Evolutionary conservation across 208 protist species (phyloP).

Genomic region (Wallacemonas sp.): DNA sequence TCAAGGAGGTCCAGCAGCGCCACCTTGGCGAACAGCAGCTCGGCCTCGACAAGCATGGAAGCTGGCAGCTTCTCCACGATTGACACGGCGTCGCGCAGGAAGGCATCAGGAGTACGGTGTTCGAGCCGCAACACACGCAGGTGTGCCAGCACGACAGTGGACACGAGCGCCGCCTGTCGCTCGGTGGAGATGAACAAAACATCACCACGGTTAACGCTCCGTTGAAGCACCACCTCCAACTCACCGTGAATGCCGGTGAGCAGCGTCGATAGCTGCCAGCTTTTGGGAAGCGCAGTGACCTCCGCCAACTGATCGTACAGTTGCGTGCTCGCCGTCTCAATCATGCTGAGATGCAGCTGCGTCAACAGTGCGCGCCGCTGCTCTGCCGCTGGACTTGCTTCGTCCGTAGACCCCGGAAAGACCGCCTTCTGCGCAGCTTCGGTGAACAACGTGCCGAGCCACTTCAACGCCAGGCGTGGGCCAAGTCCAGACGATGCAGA

Average conservation of each 20-base stretch:
- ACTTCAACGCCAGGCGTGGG: background rate
- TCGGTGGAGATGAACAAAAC: constrained; percentile 29
- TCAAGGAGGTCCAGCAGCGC: constrained; percentile 58
- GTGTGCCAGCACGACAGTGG: constrained; percentile 33
- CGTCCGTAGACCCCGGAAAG: too few relatives aligned
- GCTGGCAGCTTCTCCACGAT: constrained; percentile 66
- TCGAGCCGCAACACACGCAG: constrained; percentile 70
- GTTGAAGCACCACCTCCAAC: constrained; percentile 67
- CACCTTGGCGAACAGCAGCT: constrained; percentile 73
- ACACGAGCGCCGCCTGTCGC: constrained; percentile 25
- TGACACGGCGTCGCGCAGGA: constrained; percentile 56
- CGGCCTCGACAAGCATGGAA: constrained; percentile 64
- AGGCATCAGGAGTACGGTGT: constrained; percentile 45
- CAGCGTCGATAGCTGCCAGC: constrained; percentile 1
- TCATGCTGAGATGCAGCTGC: background rate
- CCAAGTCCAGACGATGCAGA: background rate
- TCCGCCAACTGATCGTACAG: background rate
- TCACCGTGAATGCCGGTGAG: constrained; percentile 39
- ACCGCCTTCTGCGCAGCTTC: too few relatives aligned
- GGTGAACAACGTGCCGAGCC: too few relatives aligned
- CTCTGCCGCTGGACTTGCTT: too few relatives aligned
- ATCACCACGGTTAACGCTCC: constrained; percentile 69
- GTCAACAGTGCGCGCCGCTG: background rate
- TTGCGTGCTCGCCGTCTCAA: background rate
- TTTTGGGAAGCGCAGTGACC: background rate